These are phyloP conservation scores for Cicer pinnatifidum DNA, from an alignment of 306 rosid genomes.

Conservation along the genomic window DNA sequence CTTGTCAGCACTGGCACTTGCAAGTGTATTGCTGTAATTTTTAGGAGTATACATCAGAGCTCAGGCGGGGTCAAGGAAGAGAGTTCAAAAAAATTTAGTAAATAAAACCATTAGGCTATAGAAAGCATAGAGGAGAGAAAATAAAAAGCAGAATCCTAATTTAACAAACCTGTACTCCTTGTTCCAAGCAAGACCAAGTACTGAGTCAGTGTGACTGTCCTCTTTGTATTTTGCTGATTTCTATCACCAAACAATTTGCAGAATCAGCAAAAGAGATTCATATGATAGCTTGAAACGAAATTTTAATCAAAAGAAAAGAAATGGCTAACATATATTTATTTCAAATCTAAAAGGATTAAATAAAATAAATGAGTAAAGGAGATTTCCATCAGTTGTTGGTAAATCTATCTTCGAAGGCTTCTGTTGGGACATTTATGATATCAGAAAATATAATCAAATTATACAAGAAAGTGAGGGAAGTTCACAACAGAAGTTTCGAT, in stretches of 20 bases:
- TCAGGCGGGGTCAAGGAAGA: not conserved
- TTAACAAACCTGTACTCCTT: slow-evolving; percentile 74
- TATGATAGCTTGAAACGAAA: not conserved
- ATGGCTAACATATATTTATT: not conserved
- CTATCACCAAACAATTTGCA: slow-evolving; percentile 50
- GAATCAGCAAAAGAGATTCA: slow-evolving; percentile 42
- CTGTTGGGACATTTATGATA: not conserved
- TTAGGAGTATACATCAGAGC: not conserved
- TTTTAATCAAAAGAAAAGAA: slow-evolving; percentile 26
- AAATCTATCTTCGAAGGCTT: slow-evolving; percentile 6
- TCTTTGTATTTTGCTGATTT: slow-evolving; percentile 70
- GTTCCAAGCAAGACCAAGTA: slow-evolving; percentile 97
- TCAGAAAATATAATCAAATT: slow-evolving; percentile 32
- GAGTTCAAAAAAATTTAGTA: slow-evolving; percentile 6
- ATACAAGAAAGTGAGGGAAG: slow-evolving; percentile 3
- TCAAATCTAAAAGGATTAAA: not conserved
- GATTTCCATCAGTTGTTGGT: not conserved
- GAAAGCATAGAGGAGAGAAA: slow-evolving; percentile 36
- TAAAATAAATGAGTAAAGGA: slow-evolving; percentile 28
- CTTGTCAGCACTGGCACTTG: slow-evolving; percentile 94
- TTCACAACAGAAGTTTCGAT: slow-evolving; percentile 2
- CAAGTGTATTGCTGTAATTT: slow-evolving; percentile 74
- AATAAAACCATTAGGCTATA: slow-evolving; percentile 3
- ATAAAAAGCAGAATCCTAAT: slow-evolving; percentile 34
- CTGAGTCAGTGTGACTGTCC: slow-evolving; percentile 84